phyloP scores from a whole-genome alignment of 1,284 basidiomycete species.

The Boletus sp. region DNA sequence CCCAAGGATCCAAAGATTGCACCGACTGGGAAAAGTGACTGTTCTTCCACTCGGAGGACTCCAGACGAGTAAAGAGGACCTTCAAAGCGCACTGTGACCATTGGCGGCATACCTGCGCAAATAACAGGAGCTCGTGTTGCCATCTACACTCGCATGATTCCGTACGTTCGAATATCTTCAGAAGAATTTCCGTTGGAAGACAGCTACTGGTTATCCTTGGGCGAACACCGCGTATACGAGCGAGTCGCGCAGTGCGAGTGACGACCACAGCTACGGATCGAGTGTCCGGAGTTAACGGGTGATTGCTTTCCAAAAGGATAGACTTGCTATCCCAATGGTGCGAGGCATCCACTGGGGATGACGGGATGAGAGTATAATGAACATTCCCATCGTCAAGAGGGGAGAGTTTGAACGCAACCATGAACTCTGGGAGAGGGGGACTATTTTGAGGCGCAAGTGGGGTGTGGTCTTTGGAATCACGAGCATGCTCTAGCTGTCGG shows the following conservation, averaged over 20 bases:
- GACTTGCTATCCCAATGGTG: not conserved
- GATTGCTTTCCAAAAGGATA: constrained; percentile 1
- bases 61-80: constrained; percentile 4
- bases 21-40: not conserved
- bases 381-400: not conserved
- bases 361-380: not conserved
- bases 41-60: not conserved
- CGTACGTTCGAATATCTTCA: constrained; percentile 1
- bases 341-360: not conserved
- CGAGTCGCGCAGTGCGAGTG: not conserved
- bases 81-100: constrained; percentile 6
- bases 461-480: too few relatives aligned
- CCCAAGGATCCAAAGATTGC: constrained; percentile 29
- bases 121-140: not conserved
- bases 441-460: not conserved
- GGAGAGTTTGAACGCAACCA: not conserved
- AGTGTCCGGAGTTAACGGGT: constrained; percentile 1
- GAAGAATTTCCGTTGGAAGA: constrained; percentile 9
- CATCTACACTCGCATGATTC: not conserved
- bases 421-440: constrained; percentile 3
- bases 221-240: not conserved
- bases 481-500: not conserved
- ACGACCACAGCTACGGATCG: not conserved
- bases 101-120: constrained; percentile 14
- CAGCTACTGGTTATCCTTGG: not conserved